Evolutionary conservation across 257 asterid species (phyloP).

Genomic region (Forsythia suspensa): DNA sequence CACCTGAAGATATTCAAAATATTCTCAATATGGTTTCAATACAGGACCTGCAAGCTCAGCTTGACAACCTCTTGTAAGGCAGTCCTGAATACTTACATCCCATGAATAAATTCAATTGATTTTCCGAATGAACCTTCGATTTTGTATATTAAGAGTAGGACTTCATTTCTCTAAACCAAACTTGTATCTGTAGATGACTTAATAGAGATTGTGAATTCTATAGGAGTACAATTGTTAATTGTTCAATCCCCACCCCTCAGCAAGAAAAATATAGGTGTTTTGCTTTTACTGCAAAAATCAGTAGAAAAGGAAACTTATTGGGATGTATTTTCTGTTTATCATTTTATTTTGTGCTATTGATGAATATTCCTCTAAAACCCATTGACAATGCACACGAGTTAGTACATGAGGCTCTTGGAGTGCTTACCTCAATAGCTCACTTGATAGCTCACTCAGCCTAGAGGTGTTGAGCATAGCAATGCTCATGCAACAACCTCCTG

Average conservation of each 20-base stretch:
- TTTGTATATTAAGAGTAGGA: neutral
- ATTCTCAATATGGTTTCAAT: constrained; percentile 55
- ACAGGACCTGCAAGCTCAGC: constrained; percentile 74
- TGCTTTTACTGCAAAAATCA: neutral
- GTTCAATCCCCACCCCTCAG: neutral
- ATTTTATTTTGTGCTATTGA: neutral
- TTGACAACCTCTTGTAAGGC: constrained; percentile 61
- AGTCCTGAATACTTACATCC: neutral
- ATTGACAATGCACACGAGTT: no score
- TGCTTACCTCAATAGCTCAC: no score
- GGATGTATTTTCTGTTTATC: neutral
- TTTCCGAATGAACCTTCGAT: neutral
- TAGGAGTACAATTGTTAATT: neutral
- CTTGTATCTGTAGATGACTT: neutral
- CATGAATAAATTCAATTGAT: neutral
- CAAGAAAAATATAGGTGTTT: neutral
- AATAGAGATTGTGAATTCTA: neutral
- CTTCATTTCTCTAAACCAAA: neutral
- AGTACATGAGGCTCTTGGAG: no score
- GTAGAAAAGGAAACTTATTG: neutral
- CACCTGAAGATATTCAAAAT: constrained; percentile 62
- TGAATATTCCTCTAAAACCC: no score
- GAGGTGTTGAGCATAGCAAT: no score
- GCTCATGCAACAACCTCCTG: no score
- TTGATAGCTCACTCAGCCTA: no score